These are phyloP conservation scores for Scleromitrula shiraiana DNA, from an alignment of 2,329 filamentous ascomycete species.

Conservation along the genomic window DNA sequence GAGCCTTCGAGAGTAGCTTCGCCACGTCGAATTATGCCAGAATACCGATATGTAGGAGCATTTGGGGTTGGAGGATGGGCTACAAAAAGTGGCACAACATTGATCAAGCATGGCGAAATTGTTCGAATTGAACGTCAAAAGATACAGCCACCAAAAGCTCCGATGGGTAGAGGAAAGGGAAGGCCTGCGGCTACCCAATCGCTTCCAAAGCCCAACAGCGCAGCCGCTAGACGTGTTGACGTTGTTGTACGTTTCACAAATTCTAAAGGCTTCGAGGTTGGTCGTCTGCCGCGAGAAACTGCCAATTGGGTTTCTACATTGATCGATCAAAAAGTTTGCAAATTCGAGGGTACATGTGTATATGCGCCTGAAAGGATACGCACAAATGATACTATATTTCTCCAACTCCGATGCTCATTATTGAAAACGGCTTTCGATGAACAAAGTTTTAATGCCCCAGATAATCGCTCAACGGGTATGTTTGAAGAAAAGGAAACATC, in stretches of 20 bases:
- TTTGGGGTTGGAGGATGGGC: conserved; percentile 91
- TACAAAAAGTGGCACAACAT: conserved; percentile 67
- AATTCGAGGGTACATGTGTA: conserved; percentile 80
- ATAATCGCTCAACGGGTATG: conserved; percentile 63
- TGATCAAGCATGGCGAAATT: conserved; percentile 74
- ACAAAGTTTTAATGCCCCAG: conserved; percentile 50
- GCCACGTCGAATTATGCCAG: conserved; percentile 37
- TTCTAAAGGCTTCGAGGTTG: conserved; percentile 69
- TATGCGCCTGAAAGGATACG: conserved; percentile 78
- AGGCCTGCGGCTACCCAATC: conserved; percentile 23
- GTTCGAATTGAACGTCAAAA: conserved; percentile 83
- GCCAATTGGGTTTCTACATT: conserved; percentile 89
- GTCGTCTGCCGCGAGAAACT: conserved; percentile 76
- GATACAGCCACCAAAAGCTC: conserved; percentile 49
- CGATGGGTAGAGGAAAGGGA: conserved; percentile 39
- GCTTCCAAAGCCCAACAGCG: conserved; percentile 29
- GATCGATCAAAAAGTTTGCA: conserved; percentile 83
- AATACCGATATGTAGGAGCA: conserved; percentile 73
- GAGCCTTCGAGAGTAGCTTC: conserved; percentile 27
- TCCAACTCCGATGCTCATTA: conserved; percentile 76
- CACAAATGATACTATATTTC: conserved; percentile 89
- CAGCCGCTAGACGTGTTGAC: conserved; percentile 61
- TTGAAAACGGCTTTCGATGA: conserved; percentile 66
- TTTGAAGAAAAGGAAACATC: conserved; percentile 80
- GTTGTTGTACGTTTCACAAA: conserved; percentile 90